Evolutionary conservation across 139 green algal species (phyloP).

Genomic region (Micractinium conductrix): DNA sequence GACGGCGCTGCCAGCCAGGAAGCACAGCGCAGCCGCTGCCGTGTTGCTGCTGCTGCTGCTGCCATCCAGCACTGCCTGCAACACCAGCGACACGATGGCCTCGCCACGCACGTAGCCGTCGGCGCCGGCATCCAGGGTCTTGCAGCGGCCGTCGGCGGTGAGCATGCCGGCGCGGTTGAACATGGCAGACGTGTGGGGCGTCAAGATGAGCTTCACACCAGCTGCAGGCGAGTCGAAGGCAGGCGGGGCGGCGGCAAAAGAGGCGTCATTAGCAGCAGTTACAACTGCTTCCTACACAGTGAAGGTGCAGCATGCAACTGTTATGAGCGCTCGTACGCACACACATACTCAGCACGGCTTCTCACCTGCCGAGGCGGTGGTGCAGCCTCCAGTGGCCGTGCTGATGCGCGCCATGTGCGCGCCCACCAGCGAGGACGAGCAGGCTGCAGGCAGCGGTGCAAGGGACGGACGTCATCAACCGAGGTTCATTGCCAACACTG

Average conservation of each 20-base stretch:
- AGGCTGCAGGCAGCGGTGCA: constrained; percentile 66
- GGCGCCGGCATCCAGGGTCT: constrained; percentile 58
- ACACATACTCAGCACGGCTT: not conserved
- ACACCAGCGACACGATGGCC: constrained; percentile 43
- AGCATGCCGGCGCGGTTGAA: constrained; percentile 56
- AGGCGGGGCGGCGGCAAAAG: too few relatives aligned
- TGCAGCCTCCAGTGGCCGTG: constrained; percentile 32
- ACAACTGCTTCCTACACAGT: too few relatives aligned
- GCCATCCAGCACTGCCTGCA: constrained; percentile 2
- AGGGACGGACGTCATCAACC: constrained; percentile 64
- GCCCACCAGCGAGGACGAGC: constrained; percentile 79
- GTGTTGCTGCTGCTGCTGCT: not conserved
- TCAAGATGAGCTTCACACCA: constrained; percentile 58
- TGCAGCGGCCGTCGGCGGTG: constrained; percentile 56
- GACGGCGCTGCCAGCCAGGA: constrained; percentile 50
- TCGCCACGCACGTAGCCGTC: constrained; percentile 71
- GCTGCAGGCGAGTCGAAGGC: not conserved
- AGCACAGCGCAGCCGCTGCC: not conserved
- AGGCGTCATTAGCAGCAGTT: not conserved
- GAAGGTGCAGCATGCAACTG: too few relatives aligned
- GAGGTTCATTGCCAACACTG: constrained; percentile 81
- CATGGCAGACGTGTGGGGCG: constrained; percentile 48
- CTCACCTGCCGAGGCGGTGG: not conserved
- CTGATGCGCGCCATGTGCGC: constrained; percentile 65
- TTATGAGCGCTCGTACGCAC: not conserved